Evolutionary conservation across 202 grass and related monocot species (phyloP), one percentile per base, ranked within the genome.

Genomic region (Schoenoplectus tabernaemontani): DNA sequence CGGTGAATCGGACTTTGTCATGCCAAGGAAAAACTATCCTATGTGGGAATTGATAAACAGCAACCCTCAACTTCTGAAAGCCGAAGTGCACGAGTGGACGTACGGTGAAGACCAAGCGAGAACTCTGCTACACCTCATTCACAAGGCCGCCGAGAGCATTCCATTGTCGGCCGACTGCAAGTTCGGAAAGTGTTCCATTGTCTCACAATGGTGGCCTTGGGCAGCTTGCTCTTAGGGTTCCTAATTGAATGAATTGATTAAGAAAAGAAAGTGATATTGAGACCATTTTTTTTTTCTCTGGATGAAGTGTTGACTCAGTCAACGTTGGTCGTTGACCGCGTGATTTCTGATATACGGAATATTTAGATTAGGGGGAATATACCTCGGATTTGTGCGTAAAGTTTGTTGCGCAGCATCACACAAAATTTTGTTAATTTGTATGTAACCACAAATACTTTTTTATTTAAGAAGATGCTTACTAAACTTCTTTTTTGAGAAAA

Each of bases 41-140:
- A 75, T 96, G 5, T 91, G 92, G 89, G 85, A 91, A 28, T 80
- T 96, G 58, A 88, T 96, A 83, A 34, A 65, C 62, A 77, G 76
- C 65, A 79, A 96, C 62, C 85, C 83, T 0, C 74, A 72, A 1
- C 44, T 87, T 57, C 8, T 92, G 19, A 77, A 88, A 60, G 85
- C 89, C 0, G 87, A 88, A 87, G 77, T 95, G 59, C 89, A 90
- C 59, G 81, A 84, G 2, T 90, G 89, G 87, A 58, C 46, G 11
- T 84, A 91, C 28, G 87, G 83, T 32, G 70, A 79, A 59, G 89
- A 91, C 6, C 28, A 87, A 54, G 81, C 84, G 53, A 84, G 65
- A 38, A 91, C 70, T 37, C 81, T 95, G 66, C 71, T 86, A 59
- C 47, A 78, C 15, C 81, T 95, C 17, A 72, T 95, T 64, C 46